A percentile compares a stretch with the other conserved stretches of the same genome.
These are phyloP conservation scores for Thermothielavioides terrestris DNA, from an alignment of 495 filamentous ascomycete species.

Conservation along the genomic window DNA sequence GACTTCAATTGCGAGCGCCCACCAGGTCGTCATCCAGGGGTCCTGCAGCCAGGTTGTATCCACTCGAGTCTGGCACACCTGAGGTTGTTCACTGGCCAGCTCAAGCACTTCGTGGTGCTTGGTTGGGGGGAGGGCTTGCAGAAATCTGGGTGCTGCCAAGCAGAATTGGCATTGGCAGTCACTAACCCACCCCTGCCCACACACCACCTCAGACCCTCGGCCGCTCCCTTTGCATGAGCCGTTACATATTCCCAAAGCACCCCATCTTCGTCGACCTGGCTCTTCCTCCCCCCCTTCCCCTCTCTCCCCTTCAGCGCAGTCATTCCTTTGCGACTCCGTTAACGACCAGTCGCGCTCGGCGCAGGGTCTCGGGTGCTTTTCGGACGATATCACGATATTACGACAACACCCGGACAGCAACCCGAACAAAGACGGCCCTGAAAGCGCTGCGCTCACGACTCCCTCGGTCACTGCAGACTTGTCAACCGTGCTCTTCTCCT, in stretches of 20 bases:
- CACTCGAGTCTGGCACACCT: conserved; percentile 12
- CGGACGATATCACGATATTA: conserved; percentile 7
- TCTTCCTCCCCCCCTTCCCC: conserved; percentile 17
- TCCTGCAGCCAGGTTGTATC: conserved; percentile 11
- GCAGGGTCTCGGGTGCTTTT: conserved; percentile 19
- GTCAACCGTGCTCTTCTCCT: conserved; percentile 13
- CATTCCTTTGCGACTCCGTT: conserved; percentile 27
- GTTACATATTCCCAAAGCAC: conserved; percentile 20
- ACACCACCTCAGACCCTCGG: background rate
- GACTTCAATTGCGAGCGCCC: conserved; percentile 9
- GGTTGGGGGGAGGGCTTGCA: conserved; percentile 13
- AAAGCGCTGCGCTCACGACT: conserved; percentile 7
- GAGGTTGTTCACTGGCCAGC: conserved; percentile 18
- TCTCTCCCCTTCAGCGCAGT: conserved; percentile 24
- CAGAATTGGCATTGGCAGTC: no score
- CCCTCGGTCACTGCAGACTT: conserved; percentile 1
- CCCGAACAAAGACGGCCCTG: background rate
- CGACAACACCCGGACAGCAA: conserved; percentile 7
- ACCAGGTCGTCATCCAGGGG: conserved; percentile 3
- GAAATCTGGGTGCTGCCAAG: background rate
- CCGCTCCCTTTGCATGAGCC: conserved; percentile 7
- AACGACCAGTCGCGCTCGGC: conserved; percentile 26
- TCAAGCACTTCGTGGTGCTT: background rate
- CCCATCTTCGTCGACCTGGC: conserved; percentile 18
- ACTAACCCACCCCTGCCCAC: background rate